phyloP scores from a whole-genome alignment of 2,329 filamentous ascomycete genomes.

The Talaromyces sp. region DNA sequence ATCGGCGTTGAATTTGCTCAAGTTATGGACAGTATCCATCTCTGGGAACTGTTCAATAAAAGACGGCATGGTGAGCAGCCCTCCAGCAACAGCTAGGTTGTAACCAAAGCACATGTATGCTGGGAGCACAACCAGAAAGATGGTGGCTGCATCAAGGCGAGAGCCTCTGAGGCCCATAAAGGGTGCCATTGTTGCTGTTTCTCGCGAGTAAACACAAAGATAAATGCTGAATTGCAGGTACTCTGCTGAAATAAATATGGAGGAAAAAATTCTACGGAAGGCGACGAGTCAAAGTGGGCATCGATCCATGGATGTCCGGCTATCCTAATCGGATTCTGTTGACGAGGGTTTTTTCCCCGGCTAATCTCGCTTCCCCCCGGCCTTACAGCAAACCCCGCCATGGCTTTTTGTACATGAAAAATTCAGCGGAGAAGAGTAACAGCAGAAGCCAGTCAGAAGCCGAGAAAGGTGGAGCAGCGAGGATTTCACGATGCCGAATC shows the following conservation, averaged over 20 bases:
- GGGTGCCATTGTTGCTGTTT: conserved; percentile 12
- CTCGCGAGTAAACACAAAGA: no score
- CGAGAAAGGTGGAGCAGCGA: not conserved
- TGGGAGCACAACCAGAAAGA: conserved; percentile 25
- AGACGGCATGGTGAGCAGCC: conserved; percentile 57
- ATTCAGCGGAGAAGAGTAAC: not conserved
- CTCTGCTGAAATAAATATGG: no score
- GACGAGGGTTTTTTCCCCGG: not conserved
- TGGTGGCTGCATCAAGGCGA: conserved; percentile 20
- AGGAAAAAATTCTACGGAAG: not conserved
- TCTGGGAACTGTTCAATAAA: conserved; percentile 51
- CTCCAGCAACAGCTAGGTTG: conserved; percentile 49
- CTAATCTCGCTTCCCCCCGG: not conserved
- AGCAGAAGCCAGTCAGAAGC: not conserved
- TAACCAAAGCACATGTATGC: conserved; percentile 46
- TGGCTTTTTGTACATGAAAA: not conserved
- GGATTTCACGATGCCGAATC: not conserved
- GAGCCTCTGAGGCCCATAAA: conserved; percentile 24
- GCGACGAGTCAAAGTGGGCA: no score
- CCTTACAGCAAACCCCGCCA: not conserved
- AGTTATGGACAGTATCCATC: conserved; percentile 45
- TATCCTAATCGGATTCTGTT: not conserved
- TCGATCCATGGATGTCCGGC: no score
- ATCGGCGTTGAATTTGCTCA: conserved; percentile 40
- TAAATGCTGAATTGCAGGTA: no score